Percentiles rank a stretch among this genome's conserved stretches.
Conservation (phyloP, 345 rosid species). For the Streptanthus diversifolius region DNA sequence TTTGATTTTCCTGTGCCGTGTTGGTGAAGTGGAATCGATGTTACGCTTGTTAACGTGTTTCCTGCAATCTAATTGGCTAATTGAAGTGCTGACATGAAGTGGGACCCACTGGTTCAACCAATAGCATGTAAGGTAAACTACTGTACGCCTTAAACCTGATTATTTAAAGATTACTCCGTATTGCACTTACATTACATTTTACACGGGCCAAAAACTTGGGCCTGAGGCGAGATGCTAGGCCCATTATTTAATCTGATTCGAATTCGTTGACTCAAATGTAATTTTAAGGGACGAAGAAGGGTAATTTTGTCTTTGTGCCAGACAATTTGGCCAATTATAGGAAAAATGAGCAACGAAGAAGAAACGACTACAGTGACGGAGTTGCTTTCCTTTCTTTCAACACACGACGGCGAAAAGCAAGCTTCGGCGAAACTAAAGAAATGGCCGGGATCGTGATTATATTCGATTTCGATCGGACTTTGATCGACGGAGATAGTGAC, state of each 20-base stretch:
- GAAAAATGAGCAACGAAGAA: background rate
- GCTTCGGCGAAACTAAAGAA: background rate
- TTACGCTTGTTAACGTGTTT: constrained; percentile 46
- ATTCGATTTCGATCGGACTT: constrained; percentile 85
- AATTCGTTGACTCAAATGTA: background rate
- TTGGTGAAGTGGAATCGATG: background rate
- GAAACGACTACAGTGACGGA: background rate
- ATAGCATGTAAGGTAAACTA: constrained; percentile 31
- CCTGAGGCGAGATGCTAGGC: background rate
- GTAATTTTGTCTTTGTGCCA: background rate
- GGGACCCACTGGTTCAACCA: constrained; percentile 35
- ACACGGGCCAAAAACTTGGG: no score
- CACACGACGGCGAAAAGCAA: constrained; percentile 13
- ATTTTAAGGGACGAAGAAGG: background rate
- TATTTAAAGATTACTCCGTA: no score
- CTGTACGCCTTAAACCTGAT: no score
- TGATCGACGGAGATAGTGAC: constrained; percentile 83
- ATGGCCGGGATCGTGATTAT: constrained; percentile 53
- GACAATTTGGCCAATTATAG: no score
- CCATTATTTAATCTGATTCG: background rate
- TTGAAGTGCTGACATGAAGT: background rate
- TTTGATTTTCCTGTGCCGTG: background rate
- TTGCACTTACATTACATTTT: no score
- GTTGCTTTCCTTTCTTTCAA: background rate
- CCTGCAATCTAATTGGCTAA: constrained; percentile 48